Conservation (phyloP, 1,284 basidiomycete species). For the Irpex lacteus region DNA sequence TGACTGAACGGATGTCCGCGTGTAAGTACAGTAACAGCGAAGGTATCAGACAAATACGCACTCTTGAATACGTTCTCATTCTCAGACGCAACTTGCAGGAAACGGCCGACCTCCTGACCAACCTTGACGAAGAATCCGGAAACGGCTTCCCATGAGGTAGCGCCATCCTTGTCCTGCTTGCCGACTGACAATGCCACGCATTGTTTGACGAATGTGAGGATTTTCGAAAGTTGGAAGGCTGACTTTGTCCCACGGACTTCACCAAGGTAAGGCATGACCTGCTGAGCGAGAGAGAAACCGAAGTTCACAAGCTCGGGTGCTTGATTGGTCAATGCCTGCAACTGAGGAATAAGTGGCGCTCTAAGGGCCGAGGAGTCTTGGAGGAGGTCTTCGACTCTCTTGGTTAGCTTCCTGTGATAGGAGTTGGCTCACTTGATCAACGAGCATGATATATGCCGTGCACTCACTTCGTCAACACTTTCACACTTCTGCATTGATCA, state of each 20-base stretch:
- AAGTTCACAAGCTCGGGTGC: slow-evolving; percentile 86
- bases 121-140: slow-evolving; percentile 68
- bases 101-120: slow-evolving; percentile 64
- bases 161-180: slow-evolving; percentile 56
- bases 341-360: slow-evolving; percentile 64
- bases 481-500: slow-evolving; percentile 78
- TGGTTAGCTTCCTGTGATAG: slow-evolving; percentile 73
- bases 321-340: slow-evolving; percentile 68
- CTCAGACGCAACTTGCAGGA: slow-evolving; percentile 72
- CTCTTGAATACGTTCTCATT: slow-evolving; percentile 78
- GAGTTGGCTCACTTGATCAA: neutral
- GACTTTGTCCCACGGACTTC: slow-evolving; percentile 75
- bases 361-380: slow-evolving; percentile 71
- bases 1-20: slow-evolving; percentile 45
- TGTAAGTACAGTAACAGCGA: slow-evolving; percentile 4
- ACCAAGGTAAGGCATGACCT: slow-evolving; percentile 76
- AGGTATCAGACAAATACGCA: slow-evolving; percentile 37
- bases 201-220: slow-evolving; percentile 72
- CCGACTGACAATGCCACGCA: slow-evolving; percentile 70
- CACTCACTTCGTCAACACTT: slow-evolving; percentile 74
- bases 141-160: slow-evolving; percentile 77
- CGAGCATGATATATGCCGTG: neutral
- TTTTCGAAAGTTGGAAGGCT: slow-evolving; percentile 70
- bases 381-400: slow-evolving; percentile 78
- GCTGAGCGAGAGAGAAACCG: slow-evolving; percentile 86